phyloP scores from a whole-genome alignment of 441 rosid species.

The Erodium texanum region DNA sequence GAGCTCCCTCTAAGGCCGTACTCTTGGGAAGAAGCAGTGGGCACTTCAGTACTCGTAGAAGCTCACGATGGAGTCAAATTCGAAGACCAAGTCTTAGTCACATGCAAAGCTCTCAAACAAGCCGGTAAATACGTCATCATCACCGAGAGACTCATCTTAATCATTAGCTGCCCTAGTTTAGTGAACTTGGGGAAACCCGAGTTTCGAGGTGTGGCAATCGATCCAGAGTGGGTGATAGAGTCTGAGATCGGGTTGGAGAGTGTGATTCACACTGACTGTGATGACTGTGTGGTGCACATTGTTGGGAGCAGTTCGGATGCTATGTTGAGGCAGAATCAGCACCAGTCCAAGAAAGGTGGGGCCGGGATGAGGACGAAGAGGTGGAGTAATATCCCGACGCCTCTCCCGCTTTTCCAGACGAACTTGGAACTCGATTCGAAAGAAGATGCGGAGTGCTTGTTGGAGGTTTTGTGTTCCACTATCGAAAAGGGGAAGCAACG shows the following conservation, averaged over 20 bases:
- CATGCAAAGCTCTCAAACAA: conserved; percentile 65
- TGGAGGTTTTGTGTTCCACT: conserved; percentile 42
- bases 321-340: conserved; percentile 45
- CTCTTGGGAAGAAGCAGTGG: conserved; percentile 91
- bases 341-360: conserved; percentile 35
- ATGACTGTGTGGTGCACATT: conserved; percentile 54
- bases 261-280: conserved; percentile 60
- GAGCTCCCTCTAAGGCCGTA: conserved; percentile 82
- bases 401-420: conserved; percentile 71
- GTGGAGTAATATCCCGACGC: conserved; percentile 45
- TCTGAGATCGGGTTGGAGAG: conserved; percentile 67
- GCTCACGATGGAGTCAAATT: conserved; percentile 50
- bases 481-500: conserved; percentile 58
- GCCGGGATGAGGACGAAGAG: conserved; percentile 17
- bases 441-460: conserved; percentile 45
- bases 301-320: conserved; percentile 79
- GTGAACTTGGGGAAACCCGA: conserved; percentile 57
- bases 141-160: conserved; percentile 51
- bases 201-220: conserved; percentile 56
- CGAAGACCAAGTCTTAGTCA: conserved; percentile 52
- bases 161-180: conserved; percentile 59
- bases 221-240: conserved; percentile 66
- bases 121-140: conserved; percentile 59
- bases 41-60: conserved; percentile 58
- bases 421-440: conserved; percentile 51